These are phyloP conservation scores for Lactarius indigo DNA, from an alignment of 768 basidiomycete genomes.

Conservation along the genomic window DNA sequence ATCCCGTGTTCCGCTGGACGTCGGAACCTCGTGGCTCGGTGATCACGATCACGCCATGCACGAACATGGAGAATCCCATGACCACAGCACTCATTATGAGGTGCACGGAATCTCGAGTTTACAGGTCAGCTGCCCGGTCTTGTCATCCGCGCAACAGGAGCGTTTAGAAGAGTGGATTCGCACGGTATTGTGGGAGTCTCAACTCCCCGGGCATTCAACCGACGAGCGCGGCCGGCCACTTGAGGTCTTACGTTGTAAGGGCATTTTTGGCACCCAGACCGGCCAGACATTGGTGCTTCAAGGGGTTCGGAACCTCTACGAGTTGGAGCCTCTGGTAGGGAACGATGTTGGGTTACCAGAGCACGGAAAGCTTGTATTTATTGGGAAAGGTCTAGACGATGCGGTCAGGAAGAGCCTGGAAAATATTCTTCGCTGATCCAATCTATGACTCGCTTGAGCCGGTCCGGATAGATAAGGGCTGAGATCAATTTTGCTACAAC, in stretches of 20 bases:
- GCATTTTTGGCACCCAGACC: constrained; percentile 54
- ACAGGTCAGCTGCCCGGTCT: constrained; percentile 61
- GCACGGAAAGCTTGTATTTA: constrained; percentile 79
- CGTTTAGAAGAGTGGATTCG: constrained; percentile 79
- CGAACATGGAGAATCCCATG: constrained; percentile 17
- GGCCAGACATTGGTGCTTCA: constrained; percentile 76
- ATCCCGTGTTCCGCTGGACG: constrained; percentile 41
- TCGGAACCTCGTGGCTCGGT: constrained; percentile 18
- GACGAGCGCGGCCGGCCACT: constrained; percentile 30
- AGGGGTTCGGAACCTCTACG: constrained; percentile 89
- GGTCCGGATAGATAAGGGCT: constrained; percentile 8
- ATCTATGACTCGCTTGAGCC: not conserved
- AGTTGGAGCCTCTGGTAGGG: constrained; percentile 45
- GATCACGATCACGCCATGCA: constrained; percentile 37
- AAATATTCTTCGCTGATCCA: constrained; percentile 17
- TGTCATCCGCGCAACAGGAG: constrained; percentile 47
- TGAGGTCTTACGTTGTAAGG: constrained; percentile 84
- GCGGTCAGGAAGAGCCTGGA: constrained; percentile 53
- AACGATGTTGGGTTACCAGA: constrained; percentile 50
- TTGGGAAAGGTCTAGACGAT: constrained; percentile 74
- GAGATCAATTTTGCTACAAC: not conserved
- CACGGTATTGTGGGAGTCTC: constrained; percentile 75
- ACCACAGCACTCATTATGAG: constrained; percentile 53
- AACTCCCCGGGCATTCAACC: constrained; percentile 38
- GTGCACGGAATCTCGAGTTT: constrained; percentile 81